Evolutionary conservation across 2,329 filamentous ascomycete genomes (phyloP), one percentile per base, ranked within the genome.

Genomic region (Cercospora janseana): DNA sequence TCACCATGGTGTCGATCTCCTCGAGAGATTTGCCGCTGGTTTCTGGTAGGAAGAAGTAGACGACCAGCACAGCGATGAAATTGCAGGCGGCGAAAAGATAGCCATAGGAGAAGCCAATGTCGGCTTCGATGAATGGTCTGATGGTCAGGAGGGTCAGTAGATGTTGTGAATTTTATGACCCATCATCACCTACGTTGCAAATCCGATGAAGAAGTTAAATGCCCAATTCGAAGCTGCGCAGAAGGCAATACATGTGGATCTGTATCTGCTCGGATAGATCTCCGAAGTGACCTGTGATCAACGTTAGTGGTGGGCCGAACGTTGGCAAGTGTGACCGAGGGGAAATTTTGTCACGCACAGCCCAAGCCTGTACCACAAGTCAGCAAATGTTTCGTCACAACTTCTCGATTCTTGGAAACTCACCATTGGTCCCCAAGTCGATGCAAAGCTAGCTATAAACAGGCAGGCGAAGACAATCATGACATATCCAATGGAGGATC

Each of bases 401-500:
- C 10, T 20, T 13, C 34, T 8, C 23, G 10, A 37, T 16, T 37
- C 10, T 20, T 20, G 16, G 16, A n/a, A n/a, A n/a, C 34, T 37
- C 23, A 37, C 34, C 83, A 44, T 44, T 13, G 41, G 41, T 6
- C 59, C 58, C 83, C 83, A 86, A 1, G 82, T 85, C 0, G 79
- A 83, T 3, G 82, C 82, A 52, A 82, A 86, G 1, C 75, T 79
- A 1, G 82, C 72, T 56, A 84, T 83, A 63, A 83, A 84, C 40
- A 87, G 71, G 60, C 82, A 85, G 0, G 82, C 82, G 64, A 85
- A 85, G 49, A 82, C 75, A 32, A 87, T 83, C 55, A 86, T 78
- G 27, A 77, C 76, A 6, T 77, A 72, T n/a, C 82, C 82, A 7
- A 79, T 72, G 1, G 59, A 54, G 5, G 67, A 63, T 1, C 68